phyloP scores from a whole-genome alignment of 2,329 filamentous ascomycete genomes.

The Acrocalymma vagum region DNA sequence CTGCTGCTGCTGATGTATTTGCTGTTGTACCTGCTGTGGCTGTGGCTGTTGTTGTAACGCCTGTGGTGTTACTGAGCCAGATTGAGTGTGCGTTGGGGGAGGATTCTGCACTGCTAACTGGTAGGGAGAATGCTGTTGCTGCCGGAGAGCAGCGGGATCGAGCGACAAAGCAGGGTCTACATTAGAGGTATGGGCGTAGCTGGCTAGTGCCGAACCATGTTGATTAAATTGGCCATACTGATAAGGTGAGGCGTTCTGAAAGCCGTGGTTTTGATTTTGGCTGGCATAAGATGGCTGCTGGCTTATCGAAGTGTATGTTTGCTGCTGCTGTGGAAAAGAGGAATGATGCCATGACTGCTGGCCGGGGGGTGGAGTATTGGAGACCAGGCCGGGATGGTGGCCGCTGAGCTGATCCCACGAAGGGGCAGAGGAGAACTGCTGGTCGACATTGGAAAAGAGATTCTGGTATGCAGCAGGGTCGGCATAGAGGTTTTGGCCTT shows the following conservation, averaged over 20 bases:
- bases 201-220: slow-evolving; percentile 25
- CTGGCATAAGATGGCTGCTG: slow-evolving; percentile 26
- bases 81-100: slow-evolving; percentile 32
- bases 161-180: slow-evolving; percentile 38
- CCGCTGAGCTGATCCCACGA: slow-evolving; percentile 41
- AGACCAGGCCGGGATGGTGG: slow-evolving; percentile 30
- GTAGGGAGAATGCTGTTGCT: slow-evolving; percentile 44
- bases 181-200: slow-evolving; percentile 33
- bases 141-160: slow-evolving; percentile 31
- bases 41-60: slow-evolving; percentile 35
- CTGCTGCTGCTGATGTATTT: slow-evolving; percentile 12
- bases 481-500: slow-evolving; percentile 43
- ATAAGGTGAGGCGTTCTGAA: slow-evolving; percentile 40
- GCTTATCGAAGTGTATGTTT: slow-evolving; percentile 29
- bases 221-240: slow-evolving; percentile 42
- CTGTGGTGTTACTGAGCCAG: slow-evolving; percentile 39
- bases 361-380: slow-evolving; percentile 17
- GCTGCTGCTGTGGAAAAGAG: slow-evolving; percentile 37
- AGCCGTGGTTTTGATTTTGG: slow-evolving; percentile 25
- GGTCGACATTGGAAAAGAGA: slow-evolving; percentile 38
- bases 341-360: slow-evolving; percentile 37
- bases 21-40: slow-evolving; percentile 20
- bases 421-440: slow-evolving; percentile 36
- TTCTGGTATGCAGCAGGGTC: slow-evolving; percentile 39
- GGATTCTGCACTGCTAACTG: slow-evolving; percentile 30